Base-by-base conservation (phyloP, 2,329 filamentous ascomycete genomes). In the Monosporascus sp. region DNA sequence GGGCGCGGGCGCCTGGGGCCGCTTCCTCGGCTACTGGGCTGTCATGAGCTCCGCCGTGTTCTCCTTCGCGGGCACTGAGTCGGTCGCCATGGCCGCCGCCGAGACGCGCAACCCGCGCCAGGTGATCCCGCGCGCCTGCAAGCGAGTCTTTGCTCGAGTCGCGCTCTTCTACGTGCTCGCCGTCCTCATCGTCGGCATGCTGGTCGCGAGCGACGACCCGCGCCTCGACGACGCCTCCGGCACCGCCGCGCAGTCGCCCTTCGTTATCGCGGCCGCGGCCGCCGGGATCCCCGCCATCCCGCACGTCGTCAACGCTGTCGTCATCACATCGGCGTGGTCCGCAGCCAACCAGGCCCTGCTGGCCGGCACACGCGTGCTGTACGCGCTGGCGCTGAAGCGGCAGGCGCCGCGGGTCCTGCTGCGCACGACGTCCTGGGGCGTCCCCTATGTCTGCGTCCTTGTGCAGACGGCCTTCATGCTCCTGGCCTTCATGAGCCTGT, bases 281-380 rank as follows among this genome's bases (percentile, higher is more conserved):
- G 88, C 87, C 2, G 83, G 85, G 0, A 85, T 91, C 53, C 76
- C 74, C 5, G 85, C 79, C 7, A 79, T 91, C 5, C 85, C 87
- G 0, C 83, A 82, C 6, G 80, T 92, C 51, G 85, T 92, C 70
- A 93, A 93, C 66, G 88, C 87, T 37, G 77, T 91, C 25, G 85
- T 92, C 60, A 77, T 91, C 59, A 88, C 85, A 0, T 87, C 85
- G 0, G 87, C 85, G 0, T 86, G 82, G 71, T 89, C 86, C 0
- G 78, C 86, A 0, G 83, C 81, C 0, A 90, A 90, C 60, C 83
- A 86, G 59, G 82, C 79, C 62, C 73, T 91, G 36, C 72, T 77
- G 41, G 73, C 80, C 1, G 82, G 81, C 27, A 83, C 82, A 1
- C 77, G 83, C 47, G 80, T 82, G 36, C 71, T 86, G 5, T 81